These are phyloP conservation scores for Sophora flavescens DNA, from an alignment of 306 rosid genomes.

Conservation along the genomic window DNA sequence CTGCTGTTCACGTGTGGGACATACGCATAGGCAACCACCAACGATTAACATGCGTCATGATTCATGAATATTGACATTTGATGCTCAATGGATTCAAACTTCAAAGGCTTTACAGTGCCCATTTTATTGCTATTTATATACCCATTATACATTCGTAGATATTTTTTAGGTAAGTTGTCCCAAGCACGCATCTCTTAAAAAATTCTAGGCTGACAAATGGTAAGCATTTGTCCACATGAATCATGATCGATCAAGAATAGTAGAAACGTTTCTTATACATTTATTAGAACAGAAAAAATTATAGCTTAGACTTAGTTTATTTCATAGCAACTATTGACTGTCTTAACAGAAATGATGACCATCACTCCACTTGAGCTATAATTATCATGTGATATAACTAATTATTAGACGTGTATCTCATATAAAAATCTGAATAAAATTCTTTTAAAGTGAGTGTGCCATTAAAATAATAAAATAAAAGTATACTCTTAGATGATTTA, in stretches of 20 bases:
- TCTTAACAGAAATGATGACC: not conserved
- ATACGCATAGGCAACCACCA: no score
- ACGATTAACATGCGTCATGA: no score
- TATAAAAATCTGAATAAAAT: no score
- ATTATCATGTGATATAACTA: no score
- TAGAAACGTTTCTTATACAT: not conserved
- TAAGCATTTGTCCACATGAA: constrained; percentile 21
- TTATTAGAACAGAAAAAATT: not conserved
- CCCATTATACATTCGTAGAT: not conserved
- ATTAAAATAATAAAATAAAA: no score
- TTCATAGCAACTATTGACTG: not conserved
- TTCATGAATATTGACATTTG: constrained; percentile 5
- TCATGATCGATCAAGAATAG: not conserved
- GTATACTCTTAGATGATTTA: no score
- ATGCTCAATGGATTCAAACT: constrained; percentile 10
- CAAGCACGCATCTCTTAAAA: not conserved
- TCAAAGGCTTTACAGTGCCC: constrained; percentile 1
- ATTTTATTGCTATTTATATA: not conserved
- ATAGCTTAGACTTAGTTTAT: no score
- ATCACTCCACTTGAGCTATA: no score
- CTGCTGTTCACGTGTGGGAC: not conserved
- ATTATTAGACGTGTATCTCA: no score
- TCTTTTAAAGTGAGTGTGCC: no score
- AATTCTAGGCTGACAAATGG: not conserved
- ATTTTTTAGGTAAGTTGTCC: constrained; percentile 20